These are phyloP conservation scores for Saccharomyces pastorianus DNA, from an alignment of 1,139 yeast species.

Conservation along the genomic window DNA sequence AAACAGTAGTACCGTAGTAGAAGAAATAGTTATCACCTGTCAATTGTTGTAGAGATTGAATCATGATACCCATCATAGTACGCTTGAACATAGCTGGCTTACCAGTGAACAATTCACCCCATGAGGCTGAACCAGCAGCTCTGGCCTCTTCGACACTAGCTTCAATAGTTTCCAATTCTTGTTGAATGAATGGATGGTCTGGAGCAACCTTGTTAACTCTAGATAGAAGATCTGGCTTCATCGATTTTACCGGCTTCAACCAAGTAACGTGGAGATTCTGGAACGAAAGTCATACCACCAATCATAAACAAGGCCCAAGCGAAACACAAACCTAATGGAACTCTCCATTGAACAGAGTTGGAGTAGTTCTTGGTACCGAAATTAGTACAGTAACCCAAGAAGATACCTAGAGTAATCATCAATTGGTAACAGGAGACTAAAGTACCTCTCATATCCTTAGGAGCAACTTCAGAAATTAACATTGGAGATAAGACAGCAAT, in stretches of 20 bases:
- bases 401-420: slow-evolving; percentile 55
- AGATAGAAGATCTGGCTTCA: slow-evolving; percentile 41
- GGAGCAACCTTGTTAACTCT: slow-evolving; percentile 40
- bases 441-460: slow-evolving; percentile 61
- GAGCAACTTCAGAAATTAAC: slow-evolving; percentile 58
- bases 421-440: slow-evolving; percentile 55
- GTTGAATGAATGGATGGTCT: slow-evolving; percentile 41
- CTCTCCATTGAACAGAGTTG: slow-evolving; percentile 50
- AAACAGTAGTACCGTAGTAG: slow-evolving; percentile 69
- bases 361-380: slow-evolving; percentile 46
- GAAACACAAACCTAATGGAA: slow-evolving; percentile 48
- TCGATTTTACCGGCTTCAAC: slow-evolving; percentile 45
- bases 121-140: slow-evolving; percentile 34
- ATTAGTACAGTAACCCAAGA: slow-evolving; percentile 54
- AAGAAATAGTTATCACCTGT: slow-evolving; percentile 75
- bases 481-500: slow-evolving; percentile 54
- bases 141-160: slow-evolving; percentile 38
- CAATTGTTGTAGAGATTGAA: slow-evolving; percentile 66
- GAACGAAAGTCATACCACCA: slow-evolving; percentile 56
- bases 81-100: slow-evolving; percentile 44
- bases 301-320: slow-evolving; percentile 37
- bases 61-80: slow-evolving; percentile 52
- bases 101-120: slow-evolving; percentile 33
- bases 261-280: slow-evolving; percentile 72
- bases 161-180: slow-evolving; percentile 53